Base-by-base conservation (phyloP, 2,329 filamentous ascomycete species). In the Xylaria sp. region DNA sequence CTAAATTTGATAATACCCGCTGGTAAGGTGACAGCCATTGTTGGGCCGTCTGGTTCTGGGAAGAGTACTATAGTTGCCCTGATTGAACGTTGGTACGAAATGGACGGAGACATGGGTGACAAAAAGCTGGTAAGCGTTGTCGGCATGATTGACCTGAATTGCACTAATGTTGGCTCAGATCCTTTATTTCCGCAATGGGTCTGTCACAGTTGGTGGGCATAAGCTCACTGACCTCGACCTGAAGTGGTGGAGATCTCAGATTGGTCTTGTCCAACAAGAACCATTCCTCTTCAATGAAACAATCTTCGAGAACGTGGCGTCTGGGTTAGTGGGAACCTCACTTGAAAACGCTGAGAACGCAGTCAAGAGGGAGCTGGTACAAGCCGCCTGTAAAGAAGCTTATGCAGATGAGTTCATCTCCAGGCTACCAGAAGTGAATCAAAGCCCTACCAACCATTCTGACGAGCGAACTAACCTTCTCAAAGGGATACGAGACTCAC, bases 21-120 rank as follows among this genome's bases (percentile, higher is more conserved):
- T 20, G 89, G 90, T n/a, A 91, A 92, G 74, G 86, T 89, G 1
- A 93, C 90, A 1, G 92, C 92, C 1, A 90, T 94, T 20, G 91
- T 94, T 15, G 92, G 92, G 0, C 88, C 90, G 1, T 92, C 90
- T 2, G 92, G 92, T 0, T 90, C 87, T 2, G 92, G 92, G 0
- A 94, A 94, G 78, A 92, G 89, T 63, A 94, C 92, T 0, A 88
- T 94, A 18, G 88, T 93, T 0, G 90, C 89, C 0, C 80, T 94
- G 2, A 82, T 94, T 3, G 88, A 93, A 76, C 83, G 91, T 31
- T 94, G 91, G 90, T 94, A 94, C 74, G 87, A 89, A 10, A 82
- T 91, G 72, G 82, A 83, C 57, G 81, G 80, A 8, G 77, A 81
- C 50, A 75, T 78, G 51, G 81, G 81, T 58, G 81, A 81, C 57